Conservation (phyloP, 108 stramenopile species). For the Cyclotella cryptica region DNA sequence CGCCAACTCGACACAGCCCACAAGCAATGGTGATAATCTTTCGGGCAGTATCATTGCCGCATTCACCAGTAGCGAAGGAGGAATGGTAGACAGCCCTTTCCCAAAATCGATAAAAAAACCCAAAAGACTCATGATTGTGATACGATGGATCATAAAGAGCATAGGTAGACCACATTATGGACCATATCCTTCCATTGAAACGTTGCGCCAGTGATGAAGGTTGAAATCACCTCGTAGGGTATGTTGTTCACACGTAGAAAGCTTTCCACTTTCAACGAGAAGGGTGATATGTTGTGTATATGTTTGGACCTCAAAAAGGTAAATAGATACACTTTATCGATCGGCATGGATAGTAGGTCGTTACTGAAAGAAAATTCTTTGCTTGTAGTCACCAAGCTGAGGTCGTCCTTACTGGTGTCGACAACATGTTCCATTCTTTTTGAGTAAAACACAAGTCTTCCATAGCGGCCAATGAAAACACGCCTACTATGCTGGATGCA, state of each 20-base stretch:
- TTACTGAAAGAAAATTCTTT: background rate
- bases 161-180: slow-evolving; percentile 86
- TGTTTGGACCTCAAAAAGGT: background rate
- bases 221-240: background rate
- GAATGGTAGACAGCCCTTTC: slow-evolving; percentile 83
- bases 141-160: slow-evolving; percentile 84
- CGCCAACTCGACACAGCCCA: slow-evolving; percentile 70
- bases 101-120: slow-evolving; percentile 91
- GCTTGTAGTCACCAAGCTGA: background rate
- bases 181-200: slow-evolving; percentile 63
- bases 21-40: slow-evolving; percentile 45
- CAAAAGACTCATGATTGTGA: slow-evolving; percentile 85
- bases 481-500: background rate
- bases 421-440: background rate
- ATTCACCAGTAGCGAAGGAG: slow-evolving; percentile 77
- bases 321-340: slow-evolving; percentile 8
- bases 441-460: background rate
- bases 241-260: slow-evolving; percentile 10
- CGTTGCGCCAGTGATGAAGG: slow-evolving; percentile 39
- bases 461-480: background rate
- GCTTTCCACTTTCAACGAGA: slow-evolving; percentile 10
- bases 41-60: slow-evolving; percentile 62
- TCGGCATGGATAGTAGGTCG: background rate
- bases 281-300: slow-evolving; percentile 11
- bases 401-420: background rate